Evolutionary conservation across 441 rosid genomes (phyloP), one percentile per base, ranked within the genome.

Genomic region (Macaranga tanarius): DNA sequence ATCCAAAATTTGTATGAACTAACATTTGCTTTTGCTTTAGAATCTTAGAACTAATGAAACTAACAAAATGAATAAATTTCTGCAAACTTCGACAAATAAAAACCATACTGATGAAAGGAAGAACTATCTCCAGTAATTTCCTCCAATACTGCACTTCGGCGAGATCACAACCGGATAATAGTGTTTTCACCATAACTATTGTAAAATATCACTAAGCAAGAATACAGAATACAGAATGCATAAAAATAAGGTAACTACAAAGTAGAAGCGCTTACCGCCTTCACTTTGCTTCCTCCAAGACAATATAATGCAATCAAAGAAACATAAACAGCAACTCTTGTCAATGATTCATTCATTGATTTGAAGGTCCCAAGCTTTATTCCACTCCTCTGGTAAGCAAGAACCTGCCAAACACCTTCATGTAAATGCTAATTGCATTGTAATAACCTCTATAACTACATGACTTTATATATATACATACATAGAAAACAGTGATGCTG

Each of bases 201-300:
- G 51, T 56, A 5, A 11, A 44, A 52, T 23, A 59, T 62, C 56
- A 13, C 17, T 26, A n/a, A 62, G n/a, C 20, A 22, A 22, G 48
- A 69, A 52, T 38, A 45, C 23, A 16, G 54, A 28, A 68, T 26
- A 25, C 44, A 44, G 22, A 48, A 48, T 26, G 45, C 34, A 55
- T 19, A 31, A 26, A 25, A 47, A 61, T 54, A 26, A 19, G 20
- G 52, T 13, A 65, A 55, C 48, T 60, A 63, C 40, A 71, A 80
- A 75, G 44, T 65, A 75, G 64, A 70, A 75, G 71, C 71, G 71
- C 96, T 89, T 79, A 95, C 97, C 70, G 97, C 87, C 86, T 92
- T 95, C 84, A 91, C 99, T 87, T 91, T 92, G 86, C 79, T 92
- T 80, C 97, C 99, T 83, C 97, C 99, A 71, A 95, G 95, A 78